Base-by-base conservation (phyloP, 78 protist species). In the Polysphondylium violaceum region DNA sequence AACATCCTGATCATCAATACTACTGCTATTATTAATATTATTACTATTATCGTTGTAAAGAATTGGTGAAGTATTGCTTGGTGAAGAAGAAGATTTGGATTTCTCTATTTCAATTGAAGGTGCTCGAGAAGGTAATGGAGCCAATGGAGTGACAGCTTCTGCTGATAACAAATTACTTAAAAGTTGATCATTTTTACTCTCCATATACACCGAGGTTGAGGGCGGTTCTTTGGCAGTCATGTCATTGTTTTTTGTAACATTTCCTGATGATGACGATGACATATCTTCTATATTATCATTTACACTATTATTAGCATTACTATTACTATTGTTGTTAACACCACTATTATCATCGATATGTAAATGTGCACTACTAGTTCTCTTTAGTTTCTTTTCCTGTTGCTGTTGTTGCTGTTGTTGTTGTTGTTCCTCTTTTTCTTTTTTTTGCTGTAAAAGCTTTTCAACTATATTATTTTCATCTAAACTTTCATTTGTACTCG, bases 61-160 rank as follows among this genome's bases (percentile, higher is more conserved):
- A n/a, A n/a, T n/a, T n/a, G 7, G 7, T 56, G 63, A 17, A 17
- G 29, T 56, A 17, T 9, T 4, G 5, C 33, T n/a, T 56, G 63
- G 63, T 47, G 11, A 14, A 47, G 8, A 14, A 47, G 11, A 14
- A 14, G 8, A 8, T 47, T 47, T 47, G 8, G 73, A 65, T 65
- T 64, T 64, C 21, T 64, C 14, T 36, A n/a, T 64, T 3, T 65
- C 31, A 21, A 44, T 43, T 11, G 78, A 33, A 12, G 68, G 36
- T 25, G 78, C 72, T 64, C 72, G 33, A 19, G 51, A 58, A 4
- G 91, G 91, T 69, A 83, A 71, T 40, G 91, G 61, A 14, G 61
- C 91, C 53, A 83, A 43, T n/a, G 91, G 91, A 12, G 91, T 83
- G 29, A 83, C 91, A 14, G 91, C 91, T 29, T 83, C 91, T 29